Conservation (phyloP, 257 asterid genomes). For the Solanum lycopersicoides region DNA sequence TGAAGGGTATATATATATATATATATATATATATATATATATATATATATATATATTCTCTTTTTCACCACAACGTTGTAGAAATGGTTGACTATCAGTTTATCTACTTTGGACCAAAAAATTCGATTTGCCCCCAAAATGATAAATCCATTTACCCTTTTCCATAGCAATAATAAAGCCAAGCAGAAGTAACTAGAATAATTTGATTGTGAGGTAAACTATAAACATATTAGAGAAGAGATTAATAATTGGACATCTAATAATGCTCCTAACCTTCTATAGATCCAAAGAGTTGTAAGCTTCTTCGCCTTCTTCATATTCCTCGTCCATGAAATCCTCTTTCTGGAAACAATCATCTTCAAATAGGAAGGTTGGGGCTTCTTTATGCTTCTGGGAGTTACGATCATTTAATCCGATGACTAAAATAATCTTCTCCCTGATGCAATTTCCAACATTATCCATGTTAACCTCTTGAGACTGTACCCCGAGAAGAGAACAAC, state of each 20-base stretch:
- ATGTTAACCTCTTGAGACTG: conserved; percentile 21
- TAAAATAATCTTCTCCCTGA: conserved; percentile 52
- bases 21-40: background rate
- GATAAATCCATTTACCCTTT: background rate
- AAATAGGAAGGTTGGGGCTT: conserved; percentile 40
- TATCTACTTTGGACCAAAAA: background rate
- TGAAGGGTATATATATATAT: background rate
- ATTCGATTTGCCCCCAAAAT: background rate
- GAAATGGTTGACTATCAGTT: background rate
- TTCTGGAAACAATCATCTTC: conserved; percentile 22
- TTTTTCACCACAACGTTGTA: background rate
- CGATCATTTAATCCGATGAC: conserved; percentile 42
- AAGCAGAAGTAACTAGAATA: background rate
- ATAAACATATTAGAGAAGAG: background rate
- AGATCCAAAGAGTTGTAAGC: conserved; percentile 15
- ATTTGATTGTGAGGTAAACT: background rate
- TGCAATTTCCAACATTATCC: conserved; percentile 38
- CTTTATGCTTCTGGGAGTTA: conserved; percentile 28
- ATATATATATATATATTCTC: background rate
- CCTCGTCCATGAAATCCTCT: conserved; percentile 23
- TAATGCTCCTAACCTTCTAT: background rate
- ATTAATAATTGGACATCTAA: background rate
- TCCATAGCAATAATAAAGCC: background rate
- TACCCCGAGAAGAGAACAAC: conserved; percentile 63
- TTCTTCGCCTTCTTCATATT: conserved; percentile 37